phyloP scores from a whole-genome alignment of 306 rosid species.

The Trifolium dubium region DNA sequence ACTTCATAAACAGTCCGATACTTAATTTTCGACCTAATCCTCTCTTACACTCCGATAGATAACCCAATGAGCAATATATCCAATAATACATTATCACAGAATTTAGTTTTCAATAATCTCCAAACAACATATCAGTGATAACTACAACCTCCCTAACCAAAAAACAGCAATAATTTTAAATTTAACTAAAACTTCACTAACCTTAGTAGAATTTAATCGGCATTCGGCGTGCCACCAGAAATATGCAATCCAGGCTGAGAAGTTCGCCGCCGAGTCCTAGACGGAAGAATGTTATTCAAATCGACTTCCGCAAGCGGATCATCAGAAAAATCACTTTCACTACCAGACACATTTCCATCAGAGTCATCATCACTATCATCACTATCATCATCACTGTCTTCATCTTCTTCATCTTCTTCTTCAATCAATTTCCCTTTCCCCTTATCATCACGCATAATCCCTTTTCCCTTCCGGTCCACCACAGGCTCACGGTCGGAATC shows the following conservation, averaged over 20 bases:
- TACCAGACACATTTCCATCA: conserved; percentile 60
- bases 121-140: conserved; percentile 3
- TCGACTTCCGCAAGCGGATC: conserved; percentile 90
- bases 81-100: neutral
- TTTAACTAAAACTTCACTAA: conserved; percentile 46
- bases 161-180: neutral
- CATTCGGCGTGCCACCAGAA: conserved; percentile 51
- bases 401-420: conserved; percentile 51
- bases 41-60: conserved; percentile 15
- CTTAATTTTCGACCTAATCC: conserved; percentile 2
- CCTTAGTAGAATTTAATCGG: conserved; percentile 48
- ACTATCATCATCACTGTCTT: conserved; percentile 32
- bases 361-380: conserved; percentile 50
- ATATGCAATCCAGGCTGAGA: conserved; percentile 66
- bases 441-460: conserved; percentile 65
- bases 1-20: conserved; percentile 8
- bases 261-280: conserved; percentile 81
- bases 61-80: neutral
- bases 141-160: conserved; percentile 10
- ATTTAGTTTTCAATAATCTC: conserved; percentile 26
- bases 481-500: conserved; percentile 47
- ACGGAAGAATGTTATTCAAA: conserved; percentile 91
- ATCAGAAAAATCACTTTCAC: conserved; percentile 79
- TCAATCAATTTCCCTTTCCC: conserved; percentile 82
- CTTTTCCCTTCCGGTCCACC: conserved; percentile 80